phyloP scores from a whole-genome alignment of 768 basidiomycete species.

The Cyclocybe cylindracea region DNA sequence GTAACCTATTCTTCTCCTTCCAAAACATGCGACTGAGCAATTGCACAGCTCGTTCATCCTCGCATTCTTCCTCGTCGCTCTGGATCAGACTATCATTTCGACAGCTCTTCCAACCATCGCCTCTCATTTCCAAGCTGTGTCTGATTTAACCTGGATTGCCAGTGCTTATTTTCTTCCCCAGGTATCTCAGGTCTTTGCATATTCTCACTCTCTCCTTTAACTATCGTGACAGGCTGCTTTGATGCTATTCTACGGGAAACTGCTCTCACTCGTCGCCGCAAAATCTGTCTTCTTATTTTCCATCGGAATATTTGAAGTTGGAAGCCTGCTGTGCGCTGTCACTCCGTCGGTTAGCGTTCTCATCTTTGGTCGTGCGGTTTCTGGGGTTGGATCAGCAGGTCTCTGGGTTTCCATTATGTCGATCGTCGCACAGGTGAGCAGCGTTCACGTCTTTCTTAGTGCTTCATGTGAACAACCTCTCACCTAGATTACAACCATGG shows the following conservation, averaged over 20 bases:
- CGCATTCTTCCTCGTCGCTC: slow-evolving; percentile 20
- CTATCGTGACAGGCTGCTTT: slow-evolving; percentile 1
- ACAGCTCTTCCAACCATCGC: slow-evolving; percentile 25
- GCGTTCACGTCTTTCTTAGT: background rate
- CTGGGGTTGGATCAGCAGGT: slow-evolving; percentile 22
- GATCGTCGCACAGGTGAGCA: slow-evolving; percentile 15
- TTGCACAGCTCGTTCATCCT: no score
- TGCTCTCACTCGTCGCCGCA: slow-evolving; percentile 13
- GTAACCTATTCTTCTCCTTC: no score
- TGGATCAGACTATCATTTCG: slow-evolving; percentile 26
- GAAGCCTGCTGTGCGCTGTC: slow-evolving; percentile 38
- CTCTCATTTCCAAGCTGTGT: slow-evolving; percentile 19
- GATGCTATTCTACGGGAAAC: slow-evolving; percentile 15
- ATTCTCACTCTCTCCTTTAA: background rate
- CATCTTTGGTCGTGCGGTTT: slow-evolving; percentile 22
- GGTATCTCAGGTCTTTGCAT: background rate
- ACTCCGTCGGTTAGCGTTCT: slow-evolving; percentile 17
- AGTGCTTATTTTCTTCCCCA: slow-evolving; percentile 15
- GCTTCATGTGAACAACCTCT: background rate
- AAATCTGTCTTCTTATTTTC: slow-evolving; percentile 16
- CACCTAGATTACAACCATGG: slow-evolving; percentile 10
- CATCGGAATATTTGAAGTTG: slow-evolving; percentile 20
- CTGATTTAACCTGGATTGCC: slow-evolving; percentile 21
- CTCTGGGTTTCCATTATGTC: slow-evolving; percentile 16
- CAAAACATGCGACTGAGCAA: no score